phyloP scores from a whole-genome alignment of 139 green algal genomes.

The Chlorokybus atmophyticus region DNA sequence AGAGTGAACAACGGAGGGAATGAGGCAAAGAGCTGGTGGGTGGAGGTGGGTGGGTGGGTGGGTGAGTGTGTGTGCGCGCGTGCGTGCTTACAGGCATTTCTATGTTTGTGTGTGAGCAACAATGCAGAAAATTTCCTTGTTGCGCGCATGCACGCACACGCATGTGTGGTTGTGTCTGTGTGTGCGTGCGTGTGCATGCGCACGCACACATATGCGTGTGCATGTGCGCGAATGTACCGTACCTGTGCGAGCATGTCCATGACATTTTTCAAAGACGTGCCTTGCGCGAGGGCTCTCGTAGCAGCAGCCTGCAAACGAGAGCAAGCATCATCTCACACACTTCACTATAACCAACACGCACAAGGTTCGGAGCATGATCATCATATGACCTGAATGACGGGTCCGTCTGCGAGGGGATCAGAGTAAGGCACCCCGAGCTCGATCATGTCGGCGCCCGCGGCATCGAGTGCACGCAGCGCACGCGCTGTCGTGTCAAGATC shows the following conservation, averaged over 20 bases:
- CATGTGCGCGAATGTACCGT: too few species aligned
- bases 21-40: background rate
- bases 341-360: background rate
- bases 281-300: constrained; percentile 66
- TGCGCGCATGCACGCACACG: too few species aligned
- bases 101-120: too few species aligned
- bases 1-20: background rate
- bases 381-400: constrained; percentile 71
- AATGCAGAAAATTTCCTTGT: too few species aligned
- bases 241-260: constrained; percentile 25
- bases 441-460: constrained; percentile 79
- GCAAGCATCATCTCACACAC: background rate
- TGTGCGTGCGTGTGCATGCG: too few species aligned
- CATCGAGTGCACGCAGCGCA: constrained; percentile 47
- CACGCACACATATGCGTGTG: too few species aligned
- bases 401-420: constrained; percentile 90
- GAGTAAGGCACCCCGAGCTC: constrained; percentile 91
- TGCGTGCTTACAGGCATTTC: too few species aligned
- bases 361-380: too few species aligned
- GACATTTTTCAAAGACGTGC: constrained; percentile 58
- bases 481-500: constrained; percentile 69
- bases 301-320: constrained; percentile 45
- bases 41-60: background rate
- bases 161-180: too few species aligned
- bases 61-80: too few species aligned